A percentile compares a stretch with the other conserved stretches of the same genome.
Conservation (phyloP, 2,329 filamentous ascomycete genomes). For the Teratosphaeriaceae sp. region DNA sequence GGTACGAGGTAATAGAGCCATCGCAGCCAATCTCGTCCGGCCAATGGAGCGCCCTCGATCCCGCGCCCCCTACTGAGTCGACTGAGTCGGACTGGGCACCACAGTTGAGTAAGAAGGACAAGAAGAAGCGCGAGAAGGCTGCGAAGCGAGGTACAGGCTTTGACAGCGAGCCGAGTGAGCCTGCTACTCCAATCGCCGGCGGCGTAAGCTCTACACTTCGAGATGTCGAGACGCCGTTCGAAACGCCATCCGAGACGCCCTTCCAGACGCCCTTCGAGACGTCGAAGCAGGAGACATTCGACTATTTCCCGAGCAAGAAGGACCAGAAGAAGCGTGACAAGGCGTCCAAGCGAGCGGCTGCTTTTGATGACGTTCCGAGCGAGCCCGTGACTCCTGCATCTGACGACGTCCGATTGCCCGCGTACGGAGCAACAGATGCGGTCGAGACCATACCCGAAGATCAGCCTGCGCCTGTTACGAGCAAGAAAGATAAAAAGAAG, state of each 20-base stretch:
- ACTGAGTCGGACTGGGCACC: constrained; percentile 22
- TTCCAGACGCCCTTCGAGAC: too few species aligned
- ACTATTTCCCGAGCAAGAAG: constrained; percentile 38
- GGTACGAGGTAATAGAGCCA: constrained; percentile 8
- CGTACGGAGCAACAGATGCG: neutral
- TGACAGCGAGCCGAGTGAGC: constrained; percentile 9
- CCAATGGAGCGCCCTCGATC: neutral
- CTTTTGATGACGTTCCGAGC: constrained; percentile 6
- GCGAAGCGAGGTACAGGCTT: constrained; percentile 17
- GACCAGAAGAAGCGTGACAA: constrained; percentile 45
- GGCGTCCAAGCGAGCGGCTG: constrained; percentile 23
- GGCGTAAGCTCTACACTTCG: neutral
- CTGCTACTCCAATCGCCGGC: neutral
- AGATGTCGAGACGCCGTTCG: neutral
- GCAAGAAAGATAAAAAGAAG: constrained; percentile 47
- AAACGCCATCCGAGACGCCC: constrained; percentile 7
- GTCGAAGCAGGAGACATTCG: constrained; percentile 32
- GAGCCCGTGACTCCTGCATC: constrained; percentile 4
- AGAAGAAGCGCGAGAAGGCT: constrained; percentile 43
- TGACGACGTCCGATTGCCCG: neutral
- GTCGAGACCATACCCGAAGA: constrained; percentile 30
- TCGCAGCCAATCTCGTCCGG: neutral
- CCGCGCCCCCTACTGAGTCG: neutral
- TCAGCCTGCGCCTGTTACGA: constrained; percentile 20
- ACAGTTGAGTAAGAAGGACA: constrained; percentile 41